Evolutionary conservation across 352 stramenopile species (phyloP).

Genomic region (Phytophthora hibernalis): DNA sequence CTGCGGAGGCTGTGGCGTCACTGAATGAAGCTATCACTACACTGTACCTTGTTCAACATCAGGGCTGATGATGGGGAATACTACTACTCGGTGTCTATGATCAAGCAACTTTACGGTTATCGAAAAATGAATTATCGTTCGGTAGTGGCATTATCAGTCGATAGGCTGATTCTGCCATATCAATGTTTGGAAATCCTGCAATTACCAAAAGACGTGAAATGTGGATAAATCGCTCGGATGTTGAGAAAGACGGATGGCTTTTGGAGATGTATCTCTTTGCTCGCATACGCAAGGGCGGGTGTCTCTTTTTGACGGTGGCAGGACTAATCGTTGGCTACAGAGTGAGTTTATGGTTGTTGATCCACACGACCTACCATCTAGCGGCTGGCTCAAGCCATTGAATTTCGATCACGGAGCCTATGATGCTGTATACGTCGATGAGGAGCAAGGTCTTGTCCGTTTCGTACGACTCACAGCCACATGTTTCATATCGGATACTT

Average conservation of each 20-base stretch:
- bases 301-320: constrained; percentile 1
- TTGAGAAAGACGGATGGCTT: not conserved
- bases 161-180: too few species aligned
- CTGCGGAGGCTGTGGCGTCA: not conserved
- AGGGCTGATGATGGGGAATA: too few species aligned
- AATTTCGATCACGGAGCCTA: constrained; percentile 18
- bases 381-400: constrained; percentile 6
- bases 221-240: too few species aligned
- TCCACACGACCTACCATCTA: not conserved
- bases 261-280: constrained; percentile 15
- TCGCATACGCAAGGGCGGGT: constrained; percentile 2
- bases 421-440: constrained; percentile 26
- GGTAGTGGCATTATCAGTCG: too few species aligned
- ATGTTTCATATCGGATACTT: constrained; percentile 14
- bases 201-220: too few species aligned
- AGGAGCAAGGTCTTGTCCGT: not conserved
- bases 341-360: not conserved
- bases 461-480: constrained; percentile 11
- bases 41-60: too few species aligned
- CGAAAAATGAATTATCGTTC: too few species aligned
- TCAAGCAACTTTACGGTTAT: too few species aligned
- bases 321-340: not conserved
- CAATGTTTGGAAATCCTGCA: too few species aligned
- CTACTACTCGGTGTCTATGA: too few species aligned
- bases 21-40: constrained; percentile 1